Evolutionary conservation across 768 basidiomycete genomes (phyloP), one percentile per base, ranked within the genome.

Genomic region (Lentinus brumalis): DNA sequence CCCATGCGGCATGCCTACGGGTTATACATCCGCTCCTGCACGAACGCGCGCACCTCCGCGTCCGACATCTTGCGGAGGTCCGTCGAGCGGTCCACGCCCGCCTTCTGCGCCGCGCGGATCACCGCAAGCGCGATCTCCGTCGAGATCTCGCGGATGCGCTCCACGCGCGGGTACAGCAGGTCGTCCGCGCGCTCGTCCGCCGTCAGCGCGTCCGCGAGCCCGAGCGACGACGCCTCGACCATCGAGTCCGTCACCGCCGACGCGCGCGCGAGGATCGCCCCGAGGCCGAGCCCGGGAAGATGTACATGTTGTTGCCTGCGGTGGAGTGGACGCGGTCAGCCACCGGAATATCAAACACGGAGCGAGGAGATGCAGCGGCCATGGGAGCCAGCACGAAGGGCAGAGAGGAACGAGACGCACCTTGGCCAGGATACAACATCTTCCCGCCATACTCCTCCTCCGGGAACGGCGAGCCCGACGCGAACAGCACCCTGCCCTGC

Each of bases 151-250:
- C 95, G 82, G 65, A 97, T 88, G 67, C 94, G 83, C 68, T 89
- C 84, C 59, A 96, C 80, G 50, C 85, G 84, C 47, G 96, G 95
- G 74, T 97, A 97, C 8, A 98, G 73, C 50, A 95, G 79, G 46
- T 84, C 89, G 44, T 76, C 67, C 3, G 77, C 79, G 44, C 75
- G 80, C 75, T 97, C 96, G 39, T 91, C 88, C 12, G 71, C 65
- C 1, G 83, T 92, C 44, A 96, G 79, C 4, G 91, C 84, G 59
- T 87, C 75, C 4, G 91, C 87, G 42, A 97, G 81, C 7, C 92
- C 92, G 31, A 92, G 80, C 4, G 94, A 89, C 12, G 91, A 83
- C 5, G 92, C 89, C 71, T 96, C 94, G 29, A 97, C 89, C 91
- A 98, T 94, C 63, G 79, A 79, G 71, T 94, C 91, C 3, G 92